Conservation (phyloP, 768 basidiomycete species). For the Termitomyces sp. region DNA sequence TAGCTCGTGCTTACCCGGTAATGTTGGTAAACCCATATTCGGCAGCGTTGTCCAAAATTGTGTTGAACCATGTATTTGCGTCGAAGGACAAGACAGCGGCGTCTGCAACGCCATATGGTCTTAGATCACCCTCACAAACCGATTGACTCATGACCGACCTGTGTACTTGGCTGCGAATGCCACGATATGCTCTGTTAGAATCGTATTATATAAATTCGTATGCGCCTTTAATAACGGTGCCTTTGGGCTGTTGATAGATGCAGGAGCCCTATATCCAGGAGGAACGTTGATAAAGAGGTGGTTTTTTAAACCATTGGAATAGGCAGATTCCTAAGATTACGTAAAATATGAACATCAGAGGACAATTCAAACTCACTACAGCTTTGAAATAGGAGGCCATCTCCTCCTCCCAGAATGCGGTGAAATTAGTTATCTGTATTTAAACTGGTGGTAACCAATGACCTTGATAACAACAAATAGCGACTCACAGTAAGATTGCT, state of each 20-base stretch:
- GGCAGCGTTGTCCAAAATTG: slow-evolving; percentile 32
- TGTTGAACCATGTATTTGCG: slow-evolving; percentile 43
- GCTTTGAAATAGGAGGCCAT: slow-evolving; percentile 45
- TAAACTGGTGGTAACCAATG: not conserved
- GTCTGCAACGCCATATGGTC: slow-evolving; percentile 16
- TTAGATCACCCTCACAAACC: not conserved
- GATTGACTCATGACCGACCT: not conserved
- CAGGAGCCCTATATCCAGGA: slow-evolving; percentile 44
- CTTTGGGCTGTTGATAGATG: slow-evolving; percentile 25
- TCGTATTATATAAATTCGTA: not conserved
- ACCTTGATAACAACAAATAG: not conserved
- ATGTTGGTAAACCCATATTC: slow-evolving; percentile 26
- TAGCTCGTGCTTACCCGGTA: not conserved
- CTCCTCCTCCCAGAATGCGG: slow-evolving; percentile 43
- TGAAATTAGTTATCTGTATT: slow-evolving; percentile 41
- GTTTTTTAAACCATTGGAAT: slow-evolving; percentile 32
- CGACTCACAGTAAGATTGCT: slow-evolving; percentile 28
- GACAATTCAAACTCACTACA: slow-evolving; percentile 29
- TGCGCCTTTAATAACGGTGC: slow-evolving; percentile 30
- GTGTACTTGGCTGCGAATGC: not conserved
- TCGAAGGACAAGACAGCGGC: slow-evolving; percentile 42
- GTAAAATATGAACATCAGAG: not conserved
- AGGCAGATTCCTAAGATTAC: slow-evolving; percentile 29
- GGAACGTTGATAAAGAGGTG: slow-evolving; percentile 56
- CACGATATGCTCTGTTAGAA: not conserved